Conservation (phyloP, 805 yeast species). For the Pachysolen tannophilus region DNA sequence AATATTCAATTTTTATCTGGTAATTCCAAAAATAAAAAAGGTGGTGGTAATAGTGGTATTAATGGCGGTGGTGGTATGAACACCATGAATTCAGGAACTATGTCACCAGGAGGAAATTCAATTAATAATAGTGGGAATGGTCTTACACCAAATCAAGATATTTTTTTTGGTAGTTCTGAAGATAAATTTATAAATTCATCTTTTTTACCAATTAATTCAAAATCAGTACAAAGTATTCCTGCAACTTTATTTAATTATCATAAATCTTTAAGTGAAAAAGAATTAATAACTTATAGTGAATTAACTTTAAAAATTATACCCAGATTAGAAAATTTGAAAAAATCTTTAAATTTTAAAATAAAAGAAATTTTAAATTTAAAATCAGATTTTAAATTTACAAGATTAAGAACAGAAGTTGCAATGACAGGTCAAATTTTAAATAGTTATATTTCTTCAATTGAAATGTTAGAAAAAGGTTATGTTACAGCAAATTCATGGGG, state of each 20-base stretch:
- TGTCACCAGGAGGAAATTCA: not conserved
- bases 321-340: slow-evolving; percentile 46
- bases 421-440: slow-evolving; percentile 50
- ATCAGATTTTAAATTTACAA: slow-evolving; percentile 49
- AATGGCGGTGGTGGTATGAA: not conserved
- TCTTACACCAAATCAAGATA: slow-evolving; percentile 12
- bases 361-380: slow-evolving; percentile 49
- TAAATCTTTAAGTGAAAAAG: slow-evolving; percentile 28
- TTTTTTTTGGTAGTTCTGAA: slow-evolving; percentile 41
- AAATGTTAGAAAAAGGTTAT: slow-evolving; percentile 29
- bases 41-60: not conserved
- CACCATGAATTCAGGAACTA: not conserved
- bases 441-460: slow-evolving; percentile 37
- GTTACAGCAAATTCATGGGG: slow-evolving; percentile 22
- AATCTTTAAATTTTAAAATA: slow-evolving; percentile 42
- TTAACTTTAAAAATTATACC: slow-evolving; percentile 41
- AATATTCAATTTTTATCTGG: slow-evolving; percentile 33
- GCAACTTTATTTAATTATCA: slow-evolving; percentile 24
- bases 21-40: slow-evolving; percentile 6
- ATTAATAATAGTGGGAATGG: not conserved
- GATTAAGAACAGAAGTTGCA: slow-evolving; percentile 52
- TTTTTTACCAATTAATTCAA: slow-evolving; percentile 26
- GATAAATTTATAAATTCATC: slow-evolving; percentile 42
- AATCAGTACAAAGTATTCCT: slow-evolving; percentile 29
- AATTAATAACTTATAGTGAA: slow-evolving; percentile 43